Evolutionary conservation across 108 stramenopile genomes (phyloP).

Genomic region (Nitzschia putrida): DNA sequence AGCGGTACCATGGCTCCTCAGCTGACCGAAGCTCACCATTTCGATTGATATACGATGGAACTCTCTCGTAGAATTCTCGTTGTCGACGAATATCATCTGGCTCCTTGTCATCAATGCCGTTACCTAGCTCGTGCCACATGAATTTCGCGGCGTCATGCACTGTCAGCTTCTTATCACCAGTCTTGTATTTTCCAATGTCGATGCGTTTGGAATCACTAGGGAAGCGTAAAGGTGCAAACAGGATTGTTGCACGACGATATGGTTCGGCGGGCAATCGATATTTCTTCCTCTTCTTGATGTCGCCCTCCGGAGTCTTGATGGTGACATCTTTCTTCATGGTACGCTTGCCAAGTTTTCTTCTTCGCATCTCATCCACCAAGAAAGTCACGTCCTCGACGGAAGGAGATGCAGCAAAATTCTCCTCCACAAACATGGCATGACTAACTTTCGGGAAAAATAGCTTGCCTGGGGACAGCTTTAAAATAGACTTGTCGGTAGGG

Average conservation of each 20-base stretch:
- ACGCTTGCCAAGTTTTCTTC: conserved; percentile 39
- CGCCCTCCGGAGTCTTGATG: conserved; percentile 10
- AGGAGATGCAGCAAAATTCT: conserved; percentile 62
- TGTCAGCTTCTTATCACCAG: conserved; percentile 40
- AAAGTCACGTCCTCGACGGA: conserved; percentile 67
- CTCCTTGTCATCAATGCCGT: conserved; percentile 38
- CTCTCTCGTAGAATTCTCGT: conserved; percentile 70
- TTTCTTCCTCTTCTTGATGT: conserved; percentile 38
- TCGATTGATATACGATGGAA: conserved; percentile 57
- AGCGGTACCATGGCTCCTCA: conserved; percentile 51
- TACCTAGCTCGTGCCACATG: conserved; percentile 65
- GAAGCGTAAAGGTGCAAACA: conserved; percentile 32
- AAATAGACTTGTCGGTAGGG: conserved; percentile 42
- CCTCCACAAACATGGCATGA: conserved; percentile 68
- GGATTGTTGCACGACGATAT: conserved; percentile 58
- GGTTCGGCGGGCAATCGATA: conserved; percentile 68
- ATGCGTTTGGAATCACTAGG: conserved; percentile 24
- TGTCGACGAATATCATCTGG: conserved; percentile 43
- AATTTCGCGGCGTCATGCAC: conserved; percentile 55
- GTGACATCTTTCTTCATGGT: conserved; percentile 39
- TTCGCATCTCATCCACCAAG: conserved; percentile 55
- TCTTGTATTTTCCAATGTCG: conserved; percentile 16
- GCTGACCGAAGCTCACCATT: conserved; percentile 49
- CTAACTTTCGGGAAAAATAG: conserved; percentile 58
- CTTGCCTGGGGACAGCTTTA: conserved; percentile 73